Percentiles rank a stretch among this genome's conserved stretches.
Conservation (phyloP, 176 grass and related monocot species). For the Panicum miliaceum region DNA sequence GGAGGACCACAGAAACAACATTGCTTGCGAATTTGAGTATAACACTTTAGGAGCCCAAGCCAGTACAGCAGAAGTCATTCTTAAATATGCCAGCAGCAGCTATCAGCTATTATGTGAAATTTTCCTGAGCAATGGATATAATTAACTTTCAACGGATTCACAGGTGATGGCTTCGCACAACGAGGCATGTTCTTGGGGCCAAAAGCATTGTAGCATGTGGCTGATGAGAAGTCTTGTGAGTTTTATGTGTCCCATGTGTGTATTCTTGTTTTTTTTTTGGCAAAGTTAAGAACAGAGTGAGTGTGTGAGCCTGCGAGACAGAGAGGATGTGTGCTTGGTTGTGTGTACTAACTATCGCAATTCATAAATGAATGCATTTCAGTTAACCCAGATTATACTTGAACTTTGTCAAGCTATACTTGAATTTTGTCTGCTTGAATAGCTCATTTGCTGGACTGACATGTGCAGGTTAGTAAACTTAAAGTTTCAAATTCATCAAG, state of each 20-base stretch:
- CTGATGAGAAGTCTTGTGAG: not conserved
- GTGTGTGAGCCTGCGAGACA: not conserved
- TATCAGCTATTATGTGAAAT: not conserved
- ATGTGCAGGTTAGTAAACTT: not conserved
- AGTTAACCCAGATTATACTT: not conserved
- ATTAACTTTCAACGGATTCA: constrained; percentile 20
- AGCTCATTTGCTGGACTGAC: not conserved
- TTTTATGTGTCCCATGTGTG: not conserved
- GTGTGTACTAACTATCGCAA: not conserved
- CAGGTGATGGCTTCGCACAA: not conserved
- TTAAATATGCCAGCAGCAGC: constrained; percentile 8
- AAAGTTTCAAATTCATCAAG: not conserved
- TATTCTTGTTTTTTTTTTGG: constrained; percentile 30
- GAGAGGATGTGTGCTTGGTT: not conserved
- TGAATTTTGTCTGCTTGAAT: not conserved
- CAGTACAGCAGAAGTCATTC: not conserved
- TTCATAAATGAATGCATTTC: constrained; percentile 9
- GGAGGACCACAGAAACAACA: constrained; percentile 11
- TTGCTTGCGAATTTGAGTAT: constrained; percentile 25
- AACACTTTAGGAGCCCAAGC: constrained; percentile 5
- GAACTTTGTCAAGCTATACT: not conserved
- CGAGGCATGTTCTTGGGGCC: not conserved
- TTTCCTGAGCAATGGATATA: not conserved
- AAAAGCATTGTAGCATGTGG: not conserved
- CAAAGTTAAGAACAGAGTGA: not conserved